Evolutionary conservation across 2,329 filamentous ascomycete species (phyloP), one percentile per base, ranked within the genome.

Genomic region (Hymenoscyphus infarciens): DNA sequence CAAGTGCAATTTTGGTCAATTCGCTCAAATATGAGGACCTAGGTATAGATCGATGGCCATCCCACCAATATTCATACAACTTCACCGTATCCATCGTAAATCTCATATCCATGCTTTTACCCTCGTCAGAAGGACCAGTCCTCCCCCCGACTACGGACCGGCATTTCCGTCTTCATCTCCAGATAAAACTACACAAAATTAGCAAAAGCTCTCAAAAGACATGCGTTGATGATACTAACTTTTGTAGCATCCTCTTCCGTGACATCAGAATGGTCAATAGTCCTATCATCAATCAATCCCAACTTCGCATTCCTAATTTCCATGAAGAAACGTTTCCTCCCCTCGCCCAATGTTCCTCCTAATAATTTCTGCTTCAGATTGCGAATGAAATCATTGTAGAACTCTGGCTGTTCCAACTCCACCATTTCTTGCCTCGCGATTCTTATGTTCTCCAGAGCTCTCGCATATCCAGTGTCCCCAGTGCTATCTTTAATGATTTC

Each of bases 341-440:
- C 80, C 70, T 96, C 52, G 27, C 42, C 59, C 52, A 56, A 45
- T 13, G 68, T 52, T 39, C 59, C 92, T 42, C 87, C 87, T 7
- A 92, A 74, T 0, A 97, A 74, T 61, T 87, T 86, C 67, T 80
- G 80, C 79, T 97, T 98, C 69, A 98, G 76, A 38, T 83, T 81
- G 49, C 75, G 79, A 52, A 96, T 71, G 67, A 93, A 90, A 0
- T 82, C 79, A 72, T 98, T 97, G 76, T 90, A 99, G 31, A 91
- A 70, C 0, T 74, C 82, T 0, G 91, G 89, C 74, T 91, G 86
- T 72, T 97, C 93, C 33, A 91, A 80, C 5, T 87, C 85, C 5
- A 88, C 81, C 67, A 96, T 80, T 74, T 92, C 88, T 22, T 92
- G 86, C 10, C 93, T 84, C 83, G 98, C 86, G 1, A 90, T 88